Percentiles rank a stretch among this genome's conserved stretches.
These are phyloP conservation scores for Vigna unguiculata DNA, from an alignment of 306 rosid genomes.

Conservation along the genomic window DNA sequence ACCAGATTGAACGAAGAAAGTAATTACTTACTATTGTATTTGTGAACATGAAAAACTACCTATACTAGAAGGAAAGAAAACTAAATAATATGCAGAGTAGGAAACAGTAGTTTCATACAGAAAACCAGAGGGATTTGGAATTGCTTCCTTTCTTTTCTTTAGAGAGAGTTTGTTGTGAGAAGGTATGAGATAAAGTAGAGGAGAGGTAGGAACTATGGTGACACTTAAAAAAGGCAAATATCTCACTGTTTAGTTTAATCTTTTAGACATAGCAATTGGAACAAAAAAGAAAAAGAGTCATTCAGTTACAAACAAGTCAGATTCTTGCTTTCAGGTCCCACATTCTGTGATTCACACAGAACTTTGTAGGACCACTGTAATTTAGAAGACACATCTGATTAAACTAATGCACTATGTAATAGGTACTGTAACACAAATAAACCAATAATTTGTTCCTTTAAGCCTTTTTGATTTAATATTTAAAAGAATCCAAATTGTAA, in stretches of 20 bases:
- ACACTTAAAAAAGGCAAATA: constrained; percentile 38
- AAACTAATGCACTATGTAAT: not conserved
- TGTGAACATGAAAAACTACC: constrained; percentile 29
- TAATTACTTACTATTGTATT: constrained; percentile 21
- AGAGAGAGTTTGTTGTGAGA: constrained; percentile 38
- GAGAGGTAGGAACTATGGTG: constrained; percentile 40
- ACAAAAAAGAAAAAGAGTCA: constrained; percentile 20
- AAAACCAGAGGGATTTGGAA: constrained; percentile 34
- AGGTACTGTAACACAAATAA: no score
- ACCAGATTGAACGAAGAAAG: constrained; percentile 31
- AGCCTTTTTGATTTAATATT: no score
- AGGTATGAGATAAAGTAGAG: constrained; percentile 22
- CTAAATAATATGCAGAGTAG: constrained; percentile 16
- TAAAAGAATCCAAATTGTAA: no score
- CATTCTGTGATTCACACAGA: constrained; percentile 26
- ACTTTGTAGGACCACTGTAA: not conserved
- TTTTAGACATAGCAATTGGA: constrained; percentile 31
- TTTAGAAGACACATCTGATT: not conserved
- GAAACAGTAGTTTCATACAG: constrained; percentile 9
- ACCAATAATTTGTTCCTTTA: no score
- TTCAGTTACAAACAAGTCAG: constrained; percentile 47
- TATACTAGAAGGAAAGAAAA: constrained; percentile 21
- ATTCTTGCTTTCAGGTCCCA: constrained; percentile 31
- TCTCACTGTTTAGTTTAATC: constrained; percentile 33
- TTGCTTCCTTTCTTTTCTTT: not conserved